phyloP scores from a whole-genome alignment of 2,329 filamentous ascomycete species.

The Xylariaceae sp. region DNA sequence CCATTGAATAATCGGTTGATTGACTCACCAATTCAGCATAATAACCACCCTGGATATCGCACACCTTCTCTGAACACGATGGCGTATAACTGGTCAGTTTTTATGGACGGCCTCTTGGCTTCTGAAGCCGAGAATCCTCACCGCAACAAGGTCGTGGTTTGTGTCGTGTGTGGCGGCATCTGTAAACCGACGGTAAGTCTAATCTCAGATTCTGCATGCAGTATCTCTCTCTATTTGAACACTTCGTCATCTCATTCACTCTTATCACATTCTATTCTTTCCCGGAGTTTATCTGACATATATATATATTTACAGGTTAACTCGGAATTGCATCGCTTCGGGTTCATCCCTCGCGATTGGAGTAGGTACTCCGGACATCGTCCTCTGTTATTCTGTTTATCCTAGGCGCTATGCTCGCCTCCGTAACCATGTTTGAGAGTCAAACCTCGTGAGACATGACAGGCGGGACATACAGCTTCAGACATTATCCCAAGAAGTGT shows the following conservation, averaged over 20 bases:
- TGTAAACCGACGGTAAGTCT: constrained; percentile 19
- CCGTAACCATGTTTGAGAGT: too few species aligned
- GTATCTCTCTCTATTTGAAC: neutral
- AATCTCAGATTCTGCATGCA: neutral
- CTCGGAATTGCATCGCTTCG: neutral
- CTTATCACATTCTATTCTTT: neutral
- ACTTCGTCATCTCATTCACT: neutral
- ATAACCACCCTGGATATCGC: too few species aligned
- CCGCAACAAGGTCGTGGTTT: constrained; percentile 13
- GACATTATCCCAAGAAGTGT: neutral
- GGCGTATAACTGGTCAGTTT: too few species aligned
- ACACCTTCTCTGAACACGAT: too few species aligned
- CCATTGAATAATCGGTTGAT: too few species aligned
- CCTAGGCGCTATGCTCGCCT: neutral
- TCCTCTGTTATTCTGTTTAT: neutral
- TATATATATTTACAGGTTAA: neutral
- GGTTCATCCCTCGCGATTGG: neutral
- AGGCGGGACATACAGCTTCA: neutral
- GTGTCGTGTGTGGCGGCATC: constrained; percentile 28
- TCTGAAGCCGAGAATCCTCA: too few species aligned
- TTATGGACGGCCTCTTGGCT: too few species aligned
- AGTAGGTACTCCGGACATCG: neutral
- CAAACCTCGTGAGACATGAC: neutral
- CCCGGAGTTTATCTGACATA: neutral
- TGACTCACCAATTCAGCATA: too few species aligned